A percentile compares a stretch with the other conserved stretches of the same genome.
phyloP scores from a whole-genome alignment of 345 rosid genomes.

The Euclidium syriacum region DNA sequence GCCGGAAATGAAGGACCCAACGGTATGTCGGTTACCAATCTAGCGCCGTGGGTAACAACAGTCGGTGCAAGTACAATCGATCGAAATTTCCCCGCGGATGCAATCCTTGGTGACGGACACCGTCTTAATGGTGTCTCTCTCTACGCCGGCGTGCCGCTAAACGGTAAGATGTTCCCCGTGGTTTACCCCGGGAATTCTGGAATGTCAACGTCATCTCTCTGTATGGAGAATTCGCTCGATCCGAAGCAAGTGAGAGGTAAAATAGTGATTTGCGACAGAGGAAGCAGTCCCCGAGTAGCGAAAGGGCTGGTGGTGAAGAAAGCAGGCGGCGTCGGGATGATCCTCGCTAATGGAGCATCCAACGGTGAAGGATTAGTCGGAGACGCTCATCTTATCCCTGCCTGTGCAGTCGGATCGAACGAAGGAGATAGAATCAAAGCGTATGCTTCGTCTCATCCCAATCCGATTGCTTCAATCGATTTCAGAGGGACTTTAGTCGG shows the following conservation, averaged over 20 bases:
- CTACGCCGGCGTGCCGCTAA: conserved; percentile 51
- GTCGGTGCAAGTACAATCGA: conserved; percentile 82
- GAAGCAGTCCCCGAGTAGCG: conserved; percentile 71
- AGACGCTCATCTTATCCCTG: conserved; percentile 72
- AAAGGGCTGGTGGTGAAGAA: conserved; percentile 80
- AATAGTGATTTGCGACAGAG: conserved; percentile 73
- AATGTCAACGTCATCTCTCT: conserved; percentile 51
- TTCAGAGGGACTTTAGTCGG: conserved; percentile 70
- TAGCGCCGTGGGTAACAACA: conserved; percentile 69
- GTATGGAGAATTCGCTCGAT: conserved; percentile 74
- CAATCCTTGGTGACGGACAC: conserved; percentile 53
- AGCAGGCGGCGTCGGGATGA: conserved; percentile 85
- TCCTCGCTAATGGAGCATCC: conserved; percentile 67
- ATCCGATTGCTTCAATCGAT: conserved; percentile 54
- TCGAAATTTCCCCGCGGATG: conserved; percentile 65
- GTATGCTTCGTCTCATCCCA: conserved; percentile 35
- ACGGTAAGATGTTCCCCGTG: conserved; percentile 57
- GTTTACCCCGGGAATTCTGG: conserved; percentile 70
- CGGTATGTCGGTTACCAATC: conserved; percentile 68
- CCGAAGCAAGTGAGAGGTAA: conserved; percentile 58
- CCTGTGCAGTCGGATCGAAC: conserved; percentile 62
- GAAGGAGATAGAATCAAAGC: conserved; percentile 65
- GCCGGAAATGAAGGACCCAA: conserved; percentile 85
- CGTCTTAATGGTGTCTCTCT: conserved; percentile 59
- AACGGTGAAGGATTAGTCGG: conserved; percentile 86